phyloP scores from a whole-genome alignment of 805 yeast genomes.

The Lachancea dasiensis region DNA sequence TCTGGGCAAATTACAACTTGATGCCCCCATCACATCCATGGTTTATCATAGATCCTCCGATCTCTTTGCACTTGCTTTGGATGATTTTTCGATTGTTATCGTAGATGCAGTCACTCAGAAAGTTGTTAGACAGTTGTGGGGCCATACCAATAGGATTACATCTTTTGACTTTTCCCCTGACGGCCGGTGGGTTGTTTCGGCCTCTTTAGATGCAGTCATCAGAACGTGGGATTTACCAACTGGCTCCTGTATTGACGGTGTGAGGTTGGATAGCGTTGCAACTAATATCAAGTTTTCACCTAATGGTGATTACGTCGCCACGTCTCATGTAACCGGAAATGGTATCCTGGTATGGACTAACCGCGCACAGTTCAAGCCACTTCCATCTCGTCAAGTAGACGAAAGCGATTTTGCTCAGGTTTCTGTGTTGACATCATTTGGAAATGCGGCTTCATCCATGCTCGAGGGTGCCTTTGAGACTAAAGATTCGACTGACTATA shows the following conservation, averaged over 20 bases:
- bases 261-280: slow-evolving; percentile 68
- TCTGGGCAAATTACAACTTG: slow-evolving; percentile 60
- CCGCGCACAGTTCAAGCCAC: slow-evolving; percentile 71
- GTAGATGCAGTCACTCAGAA: slow-evolving; percentile 76
- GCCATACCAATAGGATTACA: slow-evolving; percentile 85
- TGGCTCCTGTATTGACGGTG: slow-evolving; percentile 94
- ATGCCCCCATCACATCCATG: slow-evolving; percentile 72
- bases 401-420: slow-evolving; percentile 64
- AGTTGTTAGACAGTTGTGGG: slow-evolving; percentile 80
- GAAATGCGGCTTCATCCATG: slow-evolving; percentile 65
- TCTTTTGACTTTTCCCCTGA: slow-evolving; percentile 87
- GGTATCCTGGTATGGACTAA: slow-evolving; percentile 94
- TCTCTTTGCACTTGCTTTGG: slow-evolving; percentile 76
- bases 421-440: slow-evolving; percentile 68
- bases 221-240: slow-evolving; percentile 98
- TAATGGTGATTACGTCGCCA: slow-evolving; percentile 83
- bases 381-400: slow-evolving; percentile 68
- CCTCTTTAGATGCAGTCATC: slow-evolving; percentile 76
- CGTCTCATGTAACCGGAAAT: slow-evolving; percentile 83
- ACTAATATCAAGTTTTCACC: slow-evolving; percentile 79
- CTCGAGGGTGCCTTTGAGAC: slow-evolving; percentile 71
- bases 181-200: slow-evolving; percentile 90
- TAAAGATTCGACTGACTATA: slow-evolving; percentile 34
- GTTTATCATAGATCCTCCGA: slow-evolving; percentile 79
- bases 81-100: slow-evolving; percentile 77